Evolutionary conservation across 176 grass and related monocot species (phyloP), one percentile per base, ranked within the genome.

Genomic region (Phoenix roebelenii): DNA sequence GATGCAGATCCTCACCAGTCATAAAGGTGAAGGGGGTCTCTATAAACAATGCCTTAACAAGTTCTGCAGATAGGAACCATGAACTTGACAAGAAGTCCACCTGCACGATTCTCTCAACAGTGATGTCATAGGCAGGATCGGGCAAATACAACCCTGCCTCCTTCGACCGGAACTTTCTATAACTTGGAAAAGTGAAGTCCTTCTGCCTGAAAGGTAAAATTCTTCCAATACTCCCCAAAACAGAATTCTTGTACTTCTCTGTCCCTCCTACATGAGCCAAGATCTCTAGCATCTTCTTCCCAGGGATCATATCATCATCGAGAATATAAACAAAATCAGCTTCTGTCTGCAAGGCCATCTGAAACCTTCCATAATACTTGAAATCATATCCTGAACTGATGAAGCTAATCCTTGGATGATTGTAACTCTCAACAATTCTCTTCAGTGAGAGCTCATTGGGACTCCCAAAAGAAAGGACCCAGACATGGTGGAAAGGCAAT

Each of bases 291-390:
- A 98, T 92, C 0, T 77, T 83, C 0, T 50, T 56, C 7, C 93
- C 93, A 0, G 87, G 87, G 55, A 92, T 98, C 87, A 98, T 98
- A 72, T 98, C 93, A 61, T 98, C 93, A 51, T 98, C 87, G n/a
- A 98, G 70, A 4, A 98, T 65, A 69, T 98, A 92, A n/a, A 98
- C 84, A 72, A 88, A 92, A 59, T 92, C 93, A 0, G 81, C 74
- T 22, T 98, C 87, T 2, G 87, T 79, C 76, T 98, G 93, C 3
- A 98, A 79, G 7, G 93, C 87, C 87, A 98, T 89, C 73, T 92
- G 93, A 70, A 98, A 98, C 0, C 93, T 77, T n/a, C 93, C 87
- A 23, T 98, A 98, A 81, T 98, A 98, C 76, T 92, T 92, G 87
- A 98, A 98, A 75, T 98, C 87, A 62, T 98, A 85, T 49, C 69